Evolutionary conservation across 163 green algal genomes (phyloP).

Genomic region (Scenedesmus sp.): DNA sequence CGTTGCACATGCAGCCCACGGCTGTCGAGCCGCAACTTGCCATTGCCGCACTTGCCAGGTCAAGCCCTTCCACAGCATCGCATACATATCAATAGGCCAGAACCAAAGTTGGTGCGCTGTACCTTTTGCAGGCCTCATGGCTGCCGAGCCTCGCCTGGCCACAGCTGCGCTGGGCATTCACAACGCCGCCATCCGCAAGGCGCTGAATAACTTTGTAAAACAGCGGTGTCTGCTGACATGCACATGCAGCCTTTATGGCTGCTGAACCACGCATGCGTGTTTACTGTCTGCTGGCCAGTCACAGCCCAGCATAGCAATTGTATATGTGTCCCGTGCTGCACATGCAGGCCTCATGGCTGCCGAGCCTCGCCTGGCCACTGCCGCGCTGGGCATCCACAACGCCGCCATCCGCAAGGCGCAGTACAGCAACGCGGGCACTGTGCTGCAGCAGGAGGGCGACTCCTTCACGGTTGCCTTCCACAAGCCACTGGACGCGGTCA

Average conservation of each 20-base stretch:
- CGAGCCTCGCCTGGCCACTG: background rate
- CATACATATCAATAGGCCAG: no score
- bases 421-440: slow-evolving; percentile 58
- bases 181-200: slow-evolving; percentile 51
- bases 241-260: background rate
- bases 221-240: no score
- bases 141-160: background rate
- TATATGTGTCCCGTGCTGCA: background rate
- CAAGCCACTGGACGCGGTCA: slow-evolving; percentile 62
- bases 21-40: background rate
- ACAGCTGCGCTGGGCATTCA: slow-evolving; percentile 29
- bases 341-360: slow-evolving; percentile 18
- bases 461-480: slow-evolving; percentile 62
- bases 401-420: slow-evolving; percentile 44
- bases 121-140: slow-evolving; percentile 11
- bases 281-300: no score
- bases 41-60: background rate
- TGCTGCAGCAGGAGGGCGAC: slow-evolving; percentile 70
- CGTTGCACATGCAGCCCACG: background rate
- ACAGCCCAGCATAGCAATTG: no score
- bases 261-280: no score
- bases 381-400: slow-evolving; percentile 43
- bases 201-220: background rate
- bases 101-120: no score
- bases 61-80: no score